These are phyloP conservation scores for Alternaria triticimaculans DNA, from an alignment of 2,329 filamentous ascomycete species.

Conservation along the genomic window DNA sequence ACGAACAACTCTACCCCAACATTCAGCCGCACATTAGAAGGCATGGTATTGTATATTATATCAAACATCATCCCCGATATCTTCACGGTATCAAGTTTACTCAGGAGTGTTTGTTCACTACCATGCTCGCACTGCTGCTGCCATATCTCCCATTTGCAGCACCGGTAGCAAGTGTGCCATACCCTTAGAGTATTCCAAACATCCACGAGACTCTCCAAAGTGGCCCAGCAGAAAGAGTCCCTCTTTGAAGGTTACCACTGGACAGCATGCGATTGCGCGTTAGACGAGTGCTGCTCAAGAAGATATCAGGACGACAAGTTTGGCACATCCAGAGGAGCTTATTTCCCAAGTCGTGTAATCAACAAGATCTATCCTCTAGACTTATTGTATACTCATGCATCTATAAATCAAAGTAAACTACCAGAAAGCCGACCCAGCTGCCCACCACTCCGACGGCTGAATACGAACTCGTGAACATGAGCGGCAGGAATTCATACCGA, in stretches of 20 bases:
- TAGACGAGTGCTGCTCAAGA: background rate
- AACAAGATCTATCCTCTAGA: background rate
- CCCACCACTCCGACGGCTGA: constrained; percentile 92
- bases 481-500: constrained; percentile 84
- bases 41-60: constrained; percentile 6
- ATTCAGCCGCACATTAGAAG: constrained; percentile 15
- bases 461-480: constrained; percentile 98
- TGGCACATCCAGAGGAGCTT: background rate
- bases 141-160: background rate
- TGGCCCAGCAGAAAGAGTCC: background rate
- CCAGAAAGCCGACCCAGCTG: constrained; percentile 93
- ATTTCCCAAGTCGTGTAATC: background rate
- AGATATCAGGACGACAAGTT: background rate
- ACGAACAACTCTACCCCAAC: constrained; percentile 16
- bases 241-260: background rate
- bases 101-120: constrained; percentile 2
- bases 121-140: background rate
- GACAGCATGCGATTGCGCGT: background rate
- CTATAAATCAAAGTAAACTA: constrained; percentile 75
- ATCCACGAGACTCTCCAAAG: background rate
- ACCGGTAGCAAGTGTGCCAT: background rate
- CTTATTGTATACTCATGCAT: background rate
- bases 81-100: constrained; percentile 17
- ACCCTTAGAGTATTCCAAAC: background rate
- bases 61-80: background rate